Evolutionary conservation across 331 rosid species (phyloP), one percentile per base, ranked within the genome.

Genomic region (Telfairia occidentalis): DNA sequence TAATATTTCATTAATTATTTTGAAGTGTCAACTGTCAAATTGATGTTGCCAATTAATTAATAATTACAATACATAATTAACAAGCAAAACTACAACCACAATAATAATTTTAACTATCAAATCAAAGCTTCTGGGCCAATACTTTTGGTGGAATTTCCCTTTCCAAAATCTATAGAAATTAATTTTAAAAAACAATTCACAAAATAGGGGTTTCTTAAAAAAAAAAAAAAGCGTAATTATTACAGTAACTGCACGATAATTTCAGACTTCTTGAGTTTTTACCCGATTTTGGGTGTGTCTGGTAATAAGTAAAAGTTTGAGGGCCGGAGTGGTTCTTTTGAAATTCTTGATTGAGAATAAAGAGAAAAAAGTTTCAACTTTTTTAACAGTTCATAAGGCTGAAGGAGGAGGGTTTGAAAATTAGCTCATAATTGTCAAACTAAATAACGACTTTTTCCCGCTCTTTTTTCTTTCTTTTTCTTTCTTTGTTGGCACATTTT

Each of bases 371-470:
- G 23, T 28, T 24, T 23, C 0, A 7, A 67, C 9, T 48, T 70
- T 28, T 16, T n/a, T n/a, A n/a, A 69, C 58, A 0, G 75, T 45
- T 45, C 32, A 67, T 24, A 69, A 24, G 55, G 73, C 6, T 23
- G 74, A 67, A 45, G 5, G 75, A 13, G 8, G 3, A 16, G 50
- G 16, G 45, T 71, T 48, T 19, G 54, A 69, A 49, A 71, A 48
- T 9, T 3, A 1, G 24, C 29, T 30, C 29, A 70, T 28, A 30
- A 71, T 71, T 30, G 76, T 49, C 40, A 71, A 46, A 18, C 75
- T 3, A 30, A 49, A 71, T 30, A 71, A 71, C 76, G 43, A 71
- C 40, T 4, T 48, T 71, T 71, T 71, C 76, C 76, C 76, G 76
- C 76, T 71, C 59, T 48, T 48, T 48, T 9, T 1, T 13, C 7